Evolutionary conservation across 805 yeast species (phyloP).

Genomic region (Barnettozyma botsteinii): DNA sequence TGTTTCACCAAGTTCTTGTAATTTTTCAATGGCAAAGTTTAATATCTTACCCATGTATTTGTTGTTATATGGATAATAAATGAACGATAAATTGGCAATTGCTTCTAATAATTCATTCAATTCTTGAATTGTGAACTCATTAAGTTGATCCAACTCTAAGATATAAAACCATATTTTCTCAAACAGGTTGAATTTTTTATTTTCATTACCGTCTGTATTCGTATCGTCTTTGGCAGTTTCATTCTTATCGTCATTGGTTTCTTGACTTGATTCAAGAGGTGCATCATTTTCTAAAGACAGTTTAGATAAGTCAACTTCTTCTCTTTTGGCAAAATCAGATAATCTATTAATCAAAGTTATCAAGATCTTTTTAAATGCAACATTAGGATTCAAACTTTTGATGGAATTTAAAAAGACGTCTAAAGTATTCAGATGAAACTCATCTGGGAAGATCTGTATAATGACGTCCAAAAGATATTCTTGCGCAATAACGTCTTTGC

Average conservation of each 20-base stretch:
- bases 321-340: slow-evolving; percentile 45
- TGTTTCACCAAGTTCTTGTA: slow-evolving; percentile 30
- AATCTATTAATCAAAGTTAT: slow-evolving; percentile 69
- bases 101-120: slow-evolving; percentile 58
- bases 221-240: slow-evolving; percentile 8
- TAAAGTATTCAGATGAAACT: slow-evolving; percentile 75
- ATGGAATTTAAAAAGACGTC: slow-evolving; percentile 61
- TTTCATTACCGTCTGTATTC: slow-evolving; percentile 7
- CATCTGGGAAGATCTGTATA: slow-evolving; percentile 92
- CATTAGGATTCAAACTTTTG: slow-evolving; percentile 60
- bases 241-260: slow-evolving; percentile 7
- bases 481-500: slow-evolving; percentile 89
- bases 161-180: slow-evolving; percentile 63
- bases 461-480: slow-evolving; percentile 86
- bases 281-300: slow-evolving; percentile 16
- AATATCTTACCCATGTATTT: slow-evolving; percentile 58
- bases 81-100: slow-evolving; percentile 56
- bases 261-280: slow-evolving; percentile 12
- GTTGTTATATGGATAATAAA: slow-evolving; percentile 58
- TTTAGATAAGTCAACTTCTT: slow-evolving; percentile 23
- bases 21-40: slow-evolving; percentile 41
- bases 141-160: slow-evolving; percentile 43
- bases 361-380: slow-evolving; percentile 61
- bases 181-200: slow-evolving; percentile 38
- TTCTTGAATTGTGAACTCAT: slow-evolving; percentile 63